Evolutionary conservation across 345 rosid genomes (phyloP).

Genomic region (Heritiera fomes): DNA sequence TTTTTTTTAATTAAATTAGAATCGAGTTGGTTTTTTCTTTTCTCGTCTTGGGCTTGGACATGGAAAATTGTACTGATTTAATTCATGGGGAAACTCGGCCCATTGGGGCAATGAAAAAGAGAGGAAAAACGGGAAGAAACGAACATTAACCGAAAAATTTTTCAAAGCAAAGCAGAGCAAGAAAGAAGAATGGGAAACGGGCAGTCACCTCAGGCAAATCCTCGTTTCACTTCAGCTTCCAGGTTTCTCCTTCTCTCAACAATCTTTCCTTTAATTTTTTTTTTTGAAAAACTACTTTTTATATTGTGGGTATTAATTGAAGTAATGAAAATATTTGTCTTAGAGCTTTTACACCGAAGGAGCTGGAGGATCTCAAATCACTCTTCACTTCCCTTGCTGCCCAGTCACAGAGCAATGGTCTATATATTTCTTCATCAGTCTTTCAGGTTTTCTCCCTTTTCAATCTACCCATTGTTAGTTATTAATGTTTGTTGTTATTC

Average conservation of each 20-base stretch:
- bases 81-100: not conserved
- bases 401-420: slow-evolving; percentile 52
- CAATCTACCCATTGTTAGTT: not conserved
- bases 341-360: slow-evolving; percentile 71
- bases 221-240: slow-evolving; percentile 39
- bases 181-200: slow-evolving; percentile 34
- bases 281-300: not conserved
- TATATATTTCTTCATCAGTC: slow-evolving; percentile 37
- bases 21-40: not conserved
- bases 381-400: slow-evolving; percentile 64
- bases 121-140: slow-evolving; percentile 2
- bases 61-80: not conserved
- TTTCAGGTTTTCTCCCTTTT: slow-evolving; percentile 56
- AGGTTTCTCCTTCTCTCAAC: slow-evolving; percentile 21
- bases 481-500: slow-evolving; percentile 15
- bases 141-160: not conserved
- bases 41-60: no score
- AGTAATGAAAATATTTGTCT: not conserved
- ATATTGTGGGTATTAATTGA: not conserved
- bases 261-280: not conserved
- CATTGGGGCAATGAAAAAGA: not conserved
- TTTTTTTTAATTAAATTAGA: no score
- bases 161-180: not conserved
- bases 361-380: slow-evolving; percentile 65
- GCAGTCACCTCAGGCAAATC: slow-evolving; percentile 27